These are phyloP conservation scores for Solanum pennellii DNA, from an alignment of 257 asterid genomes.

Conservation along the genomic window DNA sequence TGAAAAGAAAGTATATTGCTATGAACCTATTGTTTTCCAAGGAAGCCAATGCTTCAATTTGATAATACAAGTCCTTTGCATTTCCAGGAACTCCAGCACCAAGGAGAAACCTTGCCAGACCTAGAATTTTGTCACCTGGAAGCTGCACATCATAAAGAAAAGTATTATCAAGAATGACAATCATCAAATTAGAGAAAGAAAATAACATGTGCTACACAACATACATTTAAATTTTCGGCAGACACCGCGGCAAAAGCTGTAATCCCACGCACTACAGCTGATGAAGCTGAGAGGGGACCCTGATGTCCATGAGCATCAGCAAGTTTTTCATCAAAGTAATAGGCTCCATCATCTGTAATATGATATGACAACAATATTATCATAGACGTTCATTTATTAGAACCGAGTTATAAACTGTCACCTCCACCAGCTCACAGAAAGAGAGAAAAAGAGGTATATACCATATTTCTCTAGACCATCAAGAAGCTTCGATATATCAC, in stretches of 20 bases:
- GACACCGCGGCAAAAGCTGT: conserved; percentile 59
- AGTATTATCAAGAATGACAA: neutral
- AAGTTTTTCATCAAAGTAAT: conserved; percentile 82
- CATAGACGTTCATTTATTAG: neutral
- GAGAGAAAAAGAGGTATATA: conserved; percentile 5
- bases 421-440: neutral
- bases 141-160: conserved; percentile 41
- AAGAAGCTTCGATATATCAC: conserved; percentile 72
- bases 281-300: conserved; percentile 82
- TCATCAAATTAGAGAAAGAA: neutral
- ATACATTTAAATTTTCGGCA: conserved; percentile 59
- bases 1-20: neutral
- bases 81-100: conserved; percentile 81
- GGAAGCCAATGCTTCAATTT: conserved; percentile 68
- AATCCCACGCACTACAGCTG: conserved; percentile 73
- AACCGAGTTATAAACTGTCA: neutral
- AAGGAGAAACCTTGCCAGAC: conserved; percentile 85
- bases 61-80: conserved; percentile 69
- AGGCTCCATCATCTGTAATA: conserved; percentile 73
- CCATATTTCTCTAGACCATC: conserved; percentile 82
- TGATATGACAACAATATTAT: neutral
- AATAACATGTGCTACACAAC: neutral
- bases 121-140: conserved; percentile 77
- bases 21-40: conserved; percentile 59
- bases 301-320: conserved; percentile 62